A percentile compares a stretch with the other conserved stretches of the same genome.
phyloP scores from a whole-genome alignment of 257 asterid species.

The Euphrasia confusa region DNA sequence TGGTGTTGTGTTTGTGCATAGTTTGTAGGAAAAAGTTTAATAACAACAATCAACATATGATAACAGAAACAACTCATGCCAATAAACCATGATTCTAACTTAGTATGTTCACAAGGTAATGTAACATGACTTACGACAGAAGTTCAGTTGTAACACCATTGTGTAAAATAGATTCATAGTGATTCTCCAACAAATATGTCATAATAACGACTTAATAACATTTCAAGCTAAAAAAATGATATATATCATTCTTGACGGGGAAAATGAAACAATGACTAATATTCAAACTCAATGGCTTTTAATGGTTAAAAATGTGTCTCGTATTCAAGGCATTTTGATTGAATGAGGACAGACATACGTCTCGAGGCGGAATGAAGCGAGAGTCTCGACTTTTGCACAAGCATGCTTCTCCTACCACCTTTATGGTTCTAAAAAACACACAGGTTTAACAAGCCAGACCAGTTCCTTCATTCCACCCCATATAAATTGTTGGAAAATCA shows the following conservation, averaged over 20 bases:
- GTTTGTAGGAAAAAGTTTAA: slow-evolving; percentile 16
- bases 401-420: background rate
- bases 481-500: slow-evolving; percentile 6
- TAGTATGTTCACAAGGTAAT: too few species aligned
- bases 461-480: slow-evolving; percentile 12
- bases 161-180: background rate
- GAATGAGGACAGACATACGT: background rate
- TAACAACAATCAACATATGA: slow-evolving; percentile 1
- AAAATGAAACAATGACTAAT: too few species aligned
- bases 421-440: background rate
- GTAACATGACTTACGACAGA: too few species aligned
- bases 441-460: background rate
- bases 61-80: slow-evolving; percentile 3
- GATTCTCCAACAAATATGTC: too few species aligned
- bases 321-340: too few species aligned
- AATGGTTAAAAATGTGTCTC: too few species aligned
- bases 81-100: background rate
- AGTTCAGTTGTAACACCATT: too few species aligned
- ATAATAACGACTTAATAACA: too few species aligned
- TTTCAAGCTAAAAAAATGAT: too few species aligned
- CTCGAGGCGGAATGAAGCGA: background rate
- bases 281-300: too few species aligned
- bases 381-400: background rate
- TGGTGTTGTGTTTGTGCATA: slow-evolving; percentile 40
- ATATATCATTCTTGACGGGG: too few species aligned